Conservation (phyloP, 2,329 filamentous ascomycete species). For the Exophiala spinifera region DNA sequence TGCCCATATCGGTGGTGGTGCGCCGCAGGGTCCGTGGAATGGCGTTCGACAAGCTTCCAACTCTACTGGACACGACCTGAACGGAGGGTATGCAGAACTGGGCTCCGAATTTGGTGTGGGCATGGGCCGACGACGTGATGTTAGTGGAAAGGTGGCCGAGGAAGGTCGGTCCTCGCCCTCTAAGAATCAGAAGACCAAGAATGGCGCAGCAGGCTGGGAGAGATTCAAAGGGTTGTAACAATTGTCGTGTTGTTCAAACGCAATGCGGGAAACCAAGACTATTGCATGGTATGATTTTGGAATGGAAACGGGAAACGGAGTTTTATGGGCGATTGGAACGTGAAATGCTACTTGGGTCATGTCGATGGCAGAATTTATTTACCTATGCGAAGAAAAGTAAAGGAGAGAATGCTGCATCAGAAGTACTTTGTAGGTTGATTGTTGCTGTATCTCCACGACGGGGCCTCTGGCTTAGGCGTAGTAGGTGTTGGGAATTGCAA, state of each 20-base stretch:
- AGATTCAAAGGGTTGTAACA: slow-evolving; percentile 44
- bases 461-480: no score
- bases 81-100: slow-evolving; percentile 28
- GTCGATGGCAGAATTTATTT: no score
- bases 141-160: slow-evolving; percentile 47
- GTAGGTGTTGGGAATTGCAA: no score
- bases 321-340: neutral
- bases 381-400: no score
- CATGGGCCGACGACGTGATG: slow-evolving; percentile 46
- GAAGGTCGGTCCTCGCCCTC: slow-evolving; percentile 39
- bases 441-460: no score
- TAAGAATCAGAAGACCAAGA: neutral
- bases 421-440: no score
- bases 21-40: slow-evolving; percentile 22
- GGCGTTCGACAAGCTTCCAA: slow-evolving; percentile 24
- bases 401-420: no score
- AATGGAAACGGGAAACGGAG: neutral
- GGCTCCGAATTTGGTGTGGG: slow-evolving; percentile 33
- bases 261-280: no score
- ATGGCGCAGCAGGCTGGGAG: slow-evolving; percentile 42
- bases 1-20: slow-evolving; percentile 20
- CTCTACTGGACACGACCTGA: slow-evolving; percentile 27
- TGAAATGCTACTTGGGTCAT: neutral
- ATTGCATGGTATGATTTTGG: neutral
- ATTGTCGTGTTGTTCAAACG: no score